These are phyloP conservation scores for Suaeda aralocaspica DNA, from an alignment of 148 eudicot genomes.

Conservation along the genomic window DNA sequence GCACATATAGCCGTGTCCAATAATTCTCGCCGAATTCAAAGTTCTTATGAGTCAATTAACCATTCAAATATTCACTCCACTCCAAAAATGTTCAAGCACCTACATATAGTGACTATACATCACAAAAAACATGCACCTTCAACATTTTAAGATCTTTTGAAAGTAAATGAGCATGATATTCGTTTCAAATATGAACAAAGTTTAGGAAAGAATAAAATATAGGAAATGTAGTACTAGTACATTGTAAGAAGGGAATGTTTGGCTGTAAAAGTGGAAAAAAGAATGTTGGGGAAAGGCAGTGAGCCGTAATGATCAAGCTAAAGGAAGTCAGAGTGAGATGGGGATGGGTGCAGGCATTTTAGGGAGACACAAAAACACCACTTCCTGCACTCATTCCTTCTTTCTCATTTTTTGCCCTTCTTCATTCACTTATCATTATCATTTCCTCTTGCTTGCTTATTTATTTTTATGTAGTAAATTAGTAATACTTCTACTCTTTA, in stretches of 20 bases:
- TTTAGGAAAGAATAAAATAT: background rate
- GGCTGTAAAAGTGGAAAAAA: background rate
- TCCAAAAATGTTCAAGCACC: no score
- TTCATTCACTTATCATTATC: background rate
- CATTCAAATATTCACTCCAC: no score
- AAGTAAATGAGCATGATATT: background rate
- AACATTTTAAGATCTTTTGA: no score
- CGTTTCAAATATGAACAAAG: background rate
- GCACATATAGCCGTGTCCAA: no score
- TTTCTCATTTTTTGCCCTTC: background rate
- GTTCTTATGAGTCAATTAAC: no score
- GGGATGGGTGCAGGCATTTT: slow-evolving; percentile 1
- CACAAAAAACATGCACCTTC: no score
- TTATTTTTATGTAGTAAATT: no score
- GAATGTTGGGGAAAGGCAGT: slow-evolving; percentile 21
- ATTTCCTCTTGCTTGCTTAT: no score
- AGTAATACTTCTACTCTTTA: no score
- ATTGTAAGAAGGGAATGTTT: slow-evolving; percentile 13
- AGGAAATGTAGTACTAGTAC: background rate
- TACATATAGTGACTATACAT: no score
- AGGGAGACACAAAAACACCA: slow-evolving; percentile 22
- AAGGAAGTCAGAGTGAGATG: slow-evolving; percentile 2
- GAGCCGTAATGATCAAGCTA: slow-evolving; percentile 26
- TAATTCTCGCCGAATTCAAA: no score
- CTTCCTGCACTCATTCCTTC: background rate